Evolutionary conservation across 2,329 filamentous ascomycete genomes (phyloP).

Genomic region (Xylariaceae sp.): DNA sequence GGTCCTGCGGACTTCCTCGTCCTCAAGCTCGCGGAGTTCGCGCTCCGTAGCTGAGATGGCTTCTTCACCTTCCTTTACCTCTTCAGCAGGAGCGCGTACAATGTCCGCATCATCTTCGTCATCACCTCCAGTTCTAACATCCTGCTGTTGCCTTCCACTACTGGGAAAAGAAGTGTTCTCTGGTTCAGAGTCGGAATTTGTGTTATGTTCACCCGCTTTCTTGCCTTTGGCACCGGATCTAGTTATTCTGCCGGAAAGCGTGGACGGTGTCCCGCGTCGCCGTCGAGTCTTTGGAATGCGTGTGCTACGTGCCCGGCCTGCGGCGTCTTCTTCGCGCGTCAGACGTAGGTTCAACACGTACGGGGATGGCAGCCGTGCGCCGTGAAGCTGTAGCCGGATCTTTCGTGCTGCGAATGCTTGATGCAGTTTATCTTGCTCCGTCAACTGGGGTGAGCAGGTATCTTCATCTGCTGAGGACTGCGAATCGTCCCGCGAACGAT

Average conservation of each 20-base stretch:
- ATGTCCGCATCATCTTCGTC: slow-evolving; percentile 29
- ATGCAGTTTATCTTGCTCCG: slow-evolving; percentile 56
- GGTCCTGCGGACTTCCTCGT: slow-evolving; percentile 60
- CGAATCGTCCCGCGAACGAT: slow-evolving; percentile 37
- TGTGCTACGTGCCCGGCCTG: slow-evolving; percentile 38
- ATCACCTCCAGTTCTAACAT: background rate
- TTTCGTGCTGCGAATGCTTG: slow-evolving; percentile 61
- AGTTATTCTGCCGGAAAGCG: slow-evolving; percentile 7
- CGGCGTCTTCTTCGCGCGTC: slow-evolving; percentile 51
- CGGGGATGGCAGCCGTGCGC: slow-evolving; percentile 57
- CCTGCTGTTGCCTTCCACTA: background rate
- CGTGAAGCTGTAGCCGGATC: slow-evolving; percentile 62
- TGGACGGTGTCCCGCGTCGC: slow-evolving; percentile 35
- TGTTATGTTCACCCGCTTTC: slow-evolving; percentile 13
- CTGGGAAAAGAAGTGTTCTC: background rate
- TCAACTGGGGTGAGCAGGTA: slow-evolving; percentile 33
- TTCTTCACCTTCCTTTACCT: slow-evolving; percentile 22
- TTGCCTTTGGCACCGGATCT: slow-evolving; percentile 20
- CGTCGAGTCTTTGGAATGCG: slow-evolving; percentile 34
- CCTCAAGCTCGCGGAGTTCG: slow-evolving; percentile 54
- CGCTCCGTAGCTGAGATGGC: slow-evolving; percentile 47
- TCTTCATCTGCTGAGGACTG: slow-evolving; percentile 43
- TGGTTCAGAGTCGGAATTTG: slow-evolving; percentile 30
- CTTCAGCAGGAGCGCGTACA: slow-evolving; percentile 30
- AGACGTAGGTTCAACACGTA: slow-evolving; percentile 64